Percentiles rank a stretch among this genome's conserved stretches.
Evolutionary conservation across 2,329 filamentous ascomycete species (phyloP).

Genomic region (Curvularia sp.): DNA sequence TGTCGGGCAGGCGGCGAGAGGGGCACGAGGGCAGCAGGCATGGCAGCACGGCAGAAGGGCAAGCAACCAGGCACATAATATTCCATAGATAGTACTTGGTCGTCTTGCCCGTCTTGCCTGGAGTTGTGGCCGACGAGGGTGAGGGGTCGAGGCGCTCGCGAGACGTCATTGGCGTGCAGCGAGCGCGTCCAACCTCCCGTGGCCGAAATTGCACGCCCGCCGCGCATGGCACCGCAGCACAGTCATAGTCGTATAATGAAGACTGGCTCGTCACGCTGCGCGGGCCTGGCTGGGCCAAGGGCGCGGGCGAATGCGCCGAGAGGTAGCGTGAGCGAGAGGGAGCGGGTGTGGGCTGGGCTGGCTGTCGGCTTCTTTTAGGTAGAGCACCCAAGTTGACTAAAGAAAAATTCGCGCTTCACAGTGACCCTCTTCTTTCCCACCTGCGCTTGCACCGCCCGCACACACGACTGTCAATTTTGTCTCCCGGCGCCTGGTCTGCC

Average conservation of each 20-base stretch:
- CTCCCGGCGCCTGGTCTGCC: conserved; percentile 36
- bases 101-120: too few species aligned
- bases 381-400: conserved; percentile 23
- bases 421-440: conserved; percentile 32
- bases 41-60: neutral
- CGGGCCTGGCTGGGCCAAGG: conserved; percentile 12
- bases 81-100: too few species aligned
- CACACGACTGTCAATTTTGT: conserved; percentile 47
- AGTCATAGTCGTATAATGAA: too few species aligned
- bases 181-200: conserved; percentile 17
- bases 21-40: neutral
- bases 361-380: conserved; percentile 20
- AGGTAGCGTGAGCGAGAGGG: neutral
- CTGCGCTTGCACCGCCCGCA: conserved; percentile 38
- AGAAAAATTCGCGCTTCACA: conserved; percentile 32
- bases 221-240: neutral
- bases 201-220: conserved; percentile 9
- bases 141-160: conserved; percentile 20
- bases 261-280: neutral
- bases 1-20: neutral
- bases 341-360: conserved; percentile 18
- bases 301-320: conserved; percentile 23
- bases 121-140: neutral
- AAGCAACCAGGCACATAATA: neutral
- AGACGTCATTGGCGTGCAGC: conserved; percentile 29